Evolutionary conservation across 1,139 yeast genomes (phyloP).

Genomic region (Pichia sp.): DNA sequence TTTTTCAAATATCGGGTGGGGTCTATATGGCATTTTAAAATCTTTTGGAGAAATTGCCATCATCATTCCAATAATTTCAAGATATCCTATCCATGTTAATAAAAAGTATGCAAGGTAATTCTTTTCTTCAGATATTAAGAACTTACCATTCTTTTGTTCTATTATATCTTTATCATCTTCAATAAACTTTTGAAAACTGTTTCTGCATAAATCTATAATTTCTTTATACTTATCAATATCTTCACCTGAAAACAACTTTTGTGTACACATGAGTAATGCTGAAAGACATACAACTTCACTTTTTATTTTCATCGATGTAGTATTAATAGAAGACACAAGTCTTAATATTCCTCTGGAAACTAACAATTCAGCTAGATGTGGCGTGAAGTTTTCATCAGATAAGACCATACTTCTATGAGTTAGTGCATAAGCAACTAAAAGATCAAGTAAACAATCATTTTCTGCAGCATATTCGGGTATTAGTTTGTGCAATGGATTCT

Average conservation of each 20-base stretch:
- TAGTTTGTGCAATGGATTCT: conserved; percentile 14
- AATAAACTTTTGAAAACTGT: conserved; percentile 7
- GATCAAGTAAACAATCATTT: conserved; percentile 13
- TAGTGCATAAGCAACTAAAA: conserved; percentile 13
- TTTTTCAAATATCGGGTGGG: conserved; percentile 9
- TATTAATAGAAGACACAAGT: conserved; percentile 2
- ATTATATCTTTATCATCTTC: conserved; percentile 2
- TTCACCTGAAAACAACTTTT: conserved; percentile 13
- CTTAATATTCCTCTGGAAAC: conserved; percentile 12
- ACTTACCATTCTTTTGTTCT: conserved; percentile 10
- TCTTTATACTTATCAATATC: conserved; percentile 12
- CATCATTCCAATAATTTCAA: conserved; percentile 19
- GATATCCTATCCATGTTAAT: conserved; percentile 16
- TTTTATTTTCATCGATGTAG: not conserved
- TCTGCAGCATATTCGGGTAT: conserved; percentile 14
- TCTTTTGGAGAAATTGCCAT: conserved; percentile 14
- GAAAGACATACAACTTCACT: conserved; percentile 14
- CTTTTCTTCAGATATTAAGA: conserved; percentile 9
- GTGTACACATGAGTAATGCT: conserved; percentile 14
- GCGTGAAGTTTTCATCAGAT: conserved; percentile 14
- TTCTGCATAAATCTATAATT: conserved; percentile 14
- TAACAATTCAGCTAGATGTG: conserved; percentile 11
- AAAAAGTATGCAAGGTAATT: conserved; percentile 13
- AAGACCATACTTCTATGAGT: conserved; percentile 16
- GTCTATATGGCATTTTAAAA: conserved; percentile 12